phyloP scores from a whole-genome alignment of 2,329 filamentous ascomycete species.

The Cladosporium sp. region DNA sequence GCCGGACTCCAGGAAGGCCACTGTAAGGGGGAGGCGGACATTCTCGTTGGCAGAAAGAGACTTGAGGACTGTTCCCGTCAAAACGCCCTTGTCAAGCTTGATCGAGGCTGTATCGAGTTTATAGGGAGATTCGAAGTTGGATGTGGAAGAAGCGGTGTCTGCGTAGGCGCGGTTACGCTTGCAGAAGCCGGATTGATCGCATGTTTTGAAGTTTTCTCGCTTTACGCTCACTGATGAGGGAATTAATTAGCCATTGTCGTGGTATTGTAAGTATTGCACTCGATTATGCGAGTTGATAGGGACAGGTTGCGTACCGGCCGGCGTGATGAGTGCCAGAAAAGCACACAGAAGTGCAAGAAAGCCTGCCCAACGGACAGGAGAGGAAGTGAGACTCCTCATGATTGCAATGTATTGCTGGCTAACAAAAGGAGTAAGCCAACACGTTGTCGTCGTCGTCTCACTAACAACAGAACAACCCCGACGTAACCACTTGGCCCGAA shows the following conservation, averaged over 20 bases:
- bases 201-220: constrained; percentile 96
- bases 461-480: not conserved
- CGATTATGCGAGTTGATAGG: not conserved
- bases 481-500: not conserved
- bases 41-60: constrained; percentile 63
- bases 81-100: constrained; percentile 70
- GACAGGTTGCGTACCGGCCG: constrained; percentile 49
- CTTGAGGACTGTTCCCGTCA: constrained; percentile 80
- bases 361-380: constrained; percentile 60
- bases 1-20: constrained; percentile 87
- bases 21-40: constrained; percentile 72
- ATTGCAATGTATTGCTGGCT: not conserved
- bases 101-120: constrained; percentile 66
- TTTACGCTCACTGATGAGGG: constrained; percentile 68
- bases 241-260: not conserved
- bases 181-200: constrained; percentile 93
- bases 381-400: constrained; percentile 23
- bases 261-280: not conserved
- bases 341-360: constrained; percentile 53
- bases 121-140: constrained; percentile 77
- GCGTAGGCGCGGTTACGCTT: constrained; percentile 89
- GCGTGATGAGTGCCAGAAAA: constrained; percentile 57
- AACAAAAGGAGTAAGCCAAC: not conserved
- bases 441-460: not conserved
- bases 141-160: constrained; percentile 63